Percentiles rank a stretch among this genome's conserved stretches.
Evolutionary conservation across 148 eudicot genomes (phyloP).

Genomic region (Rhododendron vialii): DNA sequence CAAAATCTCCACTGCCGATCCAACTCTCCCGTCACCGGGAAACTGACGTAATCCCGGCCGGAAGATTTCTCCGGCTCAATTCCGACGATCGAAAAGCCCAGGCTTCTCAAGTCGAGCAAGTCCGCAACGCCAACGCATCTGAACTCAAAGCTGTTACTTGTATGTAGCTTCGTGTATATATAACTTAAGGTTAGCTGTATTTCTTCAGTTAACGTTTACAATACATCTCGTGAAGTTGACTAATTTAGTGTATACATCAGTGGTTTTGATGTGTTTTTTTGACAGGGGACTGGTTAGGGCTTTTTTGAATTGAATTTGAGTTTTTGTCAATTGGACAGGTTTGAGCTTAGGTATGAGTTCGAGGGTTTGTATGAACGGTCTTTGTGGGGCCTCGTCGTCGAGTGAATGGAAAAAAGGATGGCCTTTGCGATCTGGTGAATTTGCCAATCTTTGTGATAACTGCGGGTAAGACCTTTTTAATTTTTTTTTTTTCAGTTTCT

Average conservation of each 20-base stretch:
- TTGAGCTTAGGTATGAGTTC: slow-evolving; percentile 28
- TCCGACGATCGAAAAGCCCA: background rate
- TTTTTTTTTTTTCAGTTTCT: background rate
- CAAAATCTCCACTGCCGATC: background rate
- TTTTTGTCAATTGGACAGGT: slow-evolving; percentile 14
- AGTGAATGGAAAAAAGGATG: slow-evolving; percentile 71
- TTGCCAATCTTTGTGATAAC: slow-evolving; percentile 66
- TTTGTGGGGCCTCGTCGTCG: slow-evolving; percentile 59
- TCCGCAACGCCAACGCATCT: background rate
- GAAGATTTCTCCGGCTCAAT: background rate
- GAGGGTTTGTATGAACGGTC: slow-evolving; percentile 63
- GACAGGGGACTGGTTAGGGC: slow-evolving; percentile 7
- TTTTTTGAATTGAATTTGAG: slow-evolving; percentile 6
- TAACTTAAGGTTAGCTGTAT: background rate
- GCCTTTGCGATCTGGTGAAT: slow-evolving; percentile 78
- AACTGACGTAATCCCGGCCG: background rate
- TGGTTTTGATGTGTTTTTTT: background rate
- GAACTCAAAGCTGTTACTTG: background rate
- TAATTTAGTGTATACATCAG: background rate
- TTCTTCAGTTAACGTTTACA: background rate
- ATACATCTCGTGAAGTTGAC: background rate
- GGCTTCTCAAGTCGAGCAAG: background rate
- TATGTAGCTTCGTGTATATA: background rate
- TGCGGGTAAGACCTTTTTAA: slow-evolving; percentile 63
- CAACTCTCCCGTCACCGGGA: slow-evolving; percentile 5